Conservation (phyloP, 805 yeast genomes). For the Alloascoidea hylecoeti region DNA sequence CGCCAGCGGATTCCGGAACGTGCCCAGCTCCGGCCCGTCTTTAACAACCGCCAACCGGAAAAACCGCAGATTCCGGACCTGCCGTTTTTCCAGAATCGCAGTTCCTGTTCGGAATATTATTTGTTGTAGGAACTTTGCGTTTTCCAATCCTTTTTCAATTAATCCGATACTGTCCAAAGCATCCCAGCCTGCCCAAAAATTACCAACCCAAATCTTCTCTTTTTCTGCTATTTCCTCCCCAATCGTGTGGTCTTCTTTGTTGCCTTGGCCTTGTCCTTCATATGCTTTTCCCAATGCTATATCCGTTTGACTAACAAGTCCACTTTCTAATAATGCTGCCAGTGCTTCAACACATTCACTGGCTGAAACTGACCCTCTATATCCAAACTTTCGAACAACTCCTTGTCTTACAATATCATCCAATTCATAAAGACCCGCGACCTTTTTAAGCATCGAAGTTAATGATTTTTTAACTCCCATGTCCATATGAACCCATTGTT, state of each 20-base stretch:
- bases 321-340: constrained; percentile 61
- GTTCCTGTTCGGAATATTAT: constrained; percentile 79
- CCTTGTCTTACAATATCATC: constrained; percentile 80
- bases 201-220: constrained; percentile 60
- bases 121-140: constrained; percentile 75
- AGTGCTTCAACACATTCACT: constrained; percentile 87
- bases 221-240: constrained; percentile 21
- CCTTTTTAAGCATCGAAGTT: constrained; percentile 51
- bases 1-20: constrained; percentile 79
- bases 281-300: constrained; percentile 1
- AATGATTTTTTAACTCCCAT: constrained; percentile 62
- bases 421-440: constrained; percentile 62
- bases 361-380: constrained; percentile 75
- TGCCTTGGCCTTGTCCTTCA: neutral
- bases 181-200: constrained; percentile 62
- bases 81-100: constrained; percentile 72
- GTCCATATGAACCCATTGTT: constrained; percentile 87
- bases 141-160: constrained; percentile 56
- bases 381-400: constrained; percentile 77
- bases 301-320: constrained; percentile 5
- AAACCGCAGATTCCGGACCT: constrained; percentile 64
- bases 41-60: constrained; percentile 79
- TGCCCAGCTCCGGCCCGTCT: constrained; percentile 71
- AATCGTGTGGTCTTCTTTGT: constrained; percentile 14
- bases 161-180: constrained; percentile 37